Evolutionary conservation across 2,329 filamentous ascomycete genomes (phyloP).

Genomic region (Diaporthe vexans): DNA sequence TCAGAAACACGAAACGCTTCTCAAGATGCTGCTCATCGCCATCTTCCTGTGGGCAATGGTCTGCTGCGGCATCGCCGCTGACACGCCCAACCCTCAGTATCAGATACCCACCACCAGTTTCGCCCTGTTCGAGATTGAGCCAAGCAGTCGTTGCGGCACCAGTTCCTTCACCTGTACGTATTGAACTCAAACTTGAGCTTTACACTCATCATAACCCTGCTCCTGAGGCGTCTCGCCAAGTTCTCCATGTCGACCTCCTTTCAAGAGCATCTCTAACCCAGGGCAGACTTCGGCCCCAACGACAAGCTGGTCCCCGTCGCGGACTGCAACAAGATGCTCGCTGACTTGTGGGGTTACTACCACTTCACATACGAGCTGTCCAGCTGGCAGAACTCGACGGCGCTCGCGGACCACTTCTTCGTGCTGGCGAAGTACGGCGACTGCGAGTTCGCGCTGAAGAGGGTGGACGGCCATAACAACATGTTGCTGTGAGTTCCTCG

Average conservation of each 20-base stretch:
- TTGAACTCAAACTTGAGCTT: not conserved
- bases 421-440: not conserved
- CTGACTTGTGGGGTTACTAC: not conserved
- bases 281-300: not conserved
- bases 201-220: too few relatives aligned
- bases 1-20: not conserved
- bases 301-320: slow-evolving; percentile 16
- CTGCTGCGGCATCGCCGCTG: not conserved
- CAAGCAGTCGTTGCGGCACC: slow-evolving; percentile 8
- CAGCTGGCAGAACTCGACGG: slow-evolving; percentile 24
- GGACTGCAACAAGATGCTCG: slow-evolving; percentile 26
- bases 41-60: not conserved
- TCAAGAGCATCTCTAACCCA: not conserved
- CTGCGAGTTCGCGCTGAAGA: slow-evolving; percentile 36
- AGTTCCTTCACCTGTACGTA: slow-evolving; percentile 20
- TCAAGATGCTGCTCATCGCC: slow-evolving; percentile 3
- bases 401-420: slow-evolving; percentile 32
- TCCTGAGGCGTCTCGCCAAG: not conserved
- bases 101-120: slow-evolving; percentile 19
- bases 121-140: not conserved
- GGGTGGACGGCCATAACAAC: slow-evolving; percentile 21
- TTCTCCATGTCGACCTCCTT: not conserved
- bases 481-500: slow-evolving; percentile 24
- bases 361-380: slow-evolving; percentile 27
- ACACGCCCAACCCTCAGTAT: not conserved